A percentile compares a stretch with the other conserved stretches of the same genome.
These are phyloP conservation scores for Paradendryphiella salina DNA, from an alignment of 2,329 filamentous ascomycete genomes.

Conservation along the genomic window DNA sequence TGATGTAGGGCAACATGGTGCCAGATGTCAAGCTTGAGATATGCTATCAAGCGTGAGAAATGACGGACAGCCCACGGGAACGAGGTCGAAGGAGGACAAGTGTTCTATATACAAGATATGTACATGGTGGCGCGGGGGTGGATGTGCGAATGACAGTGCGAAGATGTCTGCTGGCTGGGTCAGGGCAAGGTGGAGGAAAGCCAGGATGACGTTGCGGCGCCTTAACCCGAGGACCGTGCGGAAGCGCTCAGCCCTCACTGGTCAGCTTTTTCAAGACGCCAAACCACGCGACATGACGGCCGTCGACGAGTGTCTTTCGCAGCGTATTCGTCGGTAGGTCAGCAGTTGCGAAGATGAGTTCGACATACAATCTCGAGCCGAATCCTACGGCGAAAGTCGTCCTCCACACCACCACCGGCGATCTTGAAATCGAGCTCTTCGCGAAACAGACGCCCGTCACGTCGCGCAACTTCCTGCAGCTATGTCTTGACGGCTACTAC, in stretches of 20 bases:
- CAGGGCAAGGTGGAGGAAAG: conserved; percentile 2
- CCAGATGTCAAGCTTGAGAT: not conserved
- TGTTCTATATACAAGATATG: conserved; percentile 18
- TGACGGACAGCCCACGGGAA: not conserved
- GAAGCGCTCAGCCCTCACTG: conserved; percentile 8
- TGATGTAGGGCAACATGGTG: conserved; percentile 66
- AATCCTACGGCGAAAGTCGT: conserved; percentile 91
- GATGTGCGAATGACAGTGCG: conserved; percentile 8
- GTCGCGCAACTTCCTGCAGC: conserved; percentile 93
- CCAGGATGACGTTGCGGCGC: conserved; percentile 15
- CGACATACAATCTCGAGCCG: conserved; percentile 91
- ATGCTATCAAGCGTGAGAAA: not conserved
- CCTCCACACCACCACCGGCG: conserved; percentile 85
- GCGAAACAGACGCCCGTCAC: conserved; percentile 91
- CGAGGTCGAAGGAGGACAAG: not conserved
- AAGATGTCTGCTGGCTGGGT: conserved; percentile 9
- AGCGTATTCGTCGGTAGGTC: not conserved
- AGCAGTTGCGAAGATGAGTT: conserved; percentile 65
- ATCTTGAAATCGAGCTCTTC: conserved; percentile 89
- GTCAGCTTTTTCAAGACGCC: conserved; percentile 4
- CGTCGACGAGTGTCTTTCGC: not conserved
- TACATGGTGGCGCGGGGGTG: conserved; percentile 17
- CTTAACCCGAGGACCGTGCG: conserved; percentile 12
- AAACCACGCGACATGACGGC: conserved; percentile 7
- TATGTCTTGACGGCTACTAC: conserved; percentile 94